phyloP scores from a whole-genome alignment of 371 early-diverging fungal species.

The Rhizopus stolonifer region DNA sequence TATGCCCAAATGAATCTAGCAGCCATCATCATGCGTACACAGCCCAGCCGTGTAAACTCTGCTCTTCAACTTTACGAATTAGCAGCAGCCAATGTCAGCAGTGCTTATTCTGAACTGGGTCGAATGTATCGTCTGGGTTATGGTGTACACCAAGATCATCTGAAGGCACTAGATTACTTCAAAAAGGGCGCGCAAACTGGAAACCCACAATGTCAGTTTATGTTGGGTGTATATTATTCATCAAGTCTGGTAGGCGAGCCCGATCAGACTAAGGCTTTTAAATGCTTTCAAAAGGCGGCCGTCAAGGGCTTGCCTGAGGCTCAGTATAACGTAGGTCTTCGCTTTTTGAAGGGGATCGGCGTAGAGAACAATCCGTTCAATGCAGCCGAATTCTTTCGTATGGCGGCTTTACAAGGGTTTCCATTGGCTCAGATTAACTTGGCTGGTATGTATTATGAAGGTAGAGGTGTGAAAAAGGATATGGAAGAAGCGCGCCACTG shows the following conservation, averaged over 20 bases:
- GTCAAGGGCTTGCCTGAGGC: constrained; percentile 50
- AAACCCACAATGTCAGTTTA: constrained; percentile 44
- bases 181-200: constrained; percentile 37
- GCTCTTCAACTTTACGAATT: constrained; percentile 47
- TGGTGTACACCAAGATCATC: constrained; percentile 48
- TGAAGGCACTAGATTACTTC: constrained; percentile 43
- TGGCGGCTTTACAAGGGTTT: constrained; percentile 49
- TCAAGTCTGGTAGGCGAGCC: constrained; percentile 29
- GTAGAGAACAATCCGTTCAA: constrained; percentile 36
- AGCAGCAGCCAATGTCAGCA: constrained; percentile 36
- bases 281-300: constrained; percentile 50
- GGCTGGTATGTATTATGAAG: constrained; percentile 47
- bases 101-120: constrained; percentile 45
- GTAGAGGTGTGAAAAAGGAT: constrained; percentile 42
- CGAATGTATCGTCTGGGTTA: constrained; percentile 50
- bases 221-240: constrained; percentile 49
- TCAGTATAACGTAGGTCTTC: constrained; percentile 47
- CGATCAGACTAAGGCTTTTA: constrained; percentile 46
- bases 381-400: constrained; percentile 48
- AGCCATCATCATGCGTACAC: constrained; percentile 43
- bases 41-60: constrained; percentile 26
- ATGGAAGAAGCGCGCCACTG: constrained; percentile 31
- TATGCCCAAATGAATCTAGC: constrained; percentile 53
- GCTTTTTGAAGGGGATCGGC: constrained; percentile 45
- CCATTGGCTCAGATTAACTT: constrained; percentile 46